Conservation (phyloP, 2,329 filamentous ascomycete genomes). For the Xylaria sp. region DNA sequence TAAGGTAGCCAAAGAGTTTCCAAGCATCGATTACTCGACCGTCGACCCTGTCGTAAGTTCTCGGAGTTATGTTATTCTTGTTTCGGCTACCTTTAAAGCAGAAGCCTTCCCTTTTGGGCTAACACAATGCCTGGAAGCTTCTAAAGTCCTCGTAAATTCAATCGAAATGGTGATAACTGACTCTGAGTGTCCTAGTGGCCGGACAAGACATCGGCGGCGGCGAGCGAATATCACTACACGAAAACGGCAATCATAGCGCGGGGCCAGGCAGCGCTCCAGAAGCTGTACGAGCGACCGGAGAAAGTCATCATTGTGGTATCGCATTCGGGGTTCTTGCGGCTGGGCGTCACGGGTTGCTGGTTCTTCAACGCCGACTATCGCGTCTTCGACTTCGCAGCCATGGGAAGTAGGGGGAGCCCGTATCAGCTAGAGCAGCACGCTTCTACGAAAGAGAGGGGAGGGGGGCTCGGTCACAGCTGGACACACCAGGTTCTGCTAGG, state of each 20-base stretch:
- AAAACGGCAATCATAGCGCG: constrained; percentile 64
- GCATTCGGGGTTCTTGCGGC: constrained; percentile 72
- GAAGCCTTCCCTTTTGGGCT: no score
- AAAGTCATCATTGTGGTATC: constrained; percentile 72
- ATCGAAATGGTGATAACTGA: no score
- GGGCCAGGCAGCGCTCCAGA: constrained; percentile 61
- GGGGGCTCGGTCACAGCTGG: constrained; percentile 63
- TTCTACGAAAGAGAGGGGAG: constrained; percentile 58
- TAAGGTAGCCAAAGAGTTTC: constrained; percentile 61
- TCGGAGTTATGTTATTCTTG: no score
- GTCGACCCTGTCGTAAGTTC: constrained; percentile 69
- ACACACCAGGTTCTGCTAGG: constrained; percentile 54
- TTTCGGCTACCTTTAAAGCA: no score
- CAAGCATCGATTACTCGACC: constrained; percentile 64
- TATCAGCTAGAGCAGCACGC: constrained; percentile 60
- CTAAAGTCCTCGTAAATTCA: no score
- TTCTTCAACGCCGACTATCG: constrained; percentile 73
- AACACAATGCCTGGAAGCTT: no score
- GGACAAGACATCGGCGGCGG: constrained; percentile 66
- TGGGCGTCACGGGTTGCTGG: constrained; percentile 65
- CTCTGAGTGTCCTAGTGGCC: no score
- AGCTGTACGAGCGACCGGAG: constrained; percentile 65
- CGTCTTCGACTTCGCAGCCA: constrained; percentile 64
- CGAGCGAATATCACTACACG: constrained; percentile 63
- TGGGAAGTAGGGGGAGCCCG: constrained; percentile 44